A percentile compares a stretch with the other conserved stretches of the same genome.
These are phyloP conservation scores for Candida lessepsii DNA, from an alignment of 805 yeast genomes.

Conservation along the genomic window DNA sequence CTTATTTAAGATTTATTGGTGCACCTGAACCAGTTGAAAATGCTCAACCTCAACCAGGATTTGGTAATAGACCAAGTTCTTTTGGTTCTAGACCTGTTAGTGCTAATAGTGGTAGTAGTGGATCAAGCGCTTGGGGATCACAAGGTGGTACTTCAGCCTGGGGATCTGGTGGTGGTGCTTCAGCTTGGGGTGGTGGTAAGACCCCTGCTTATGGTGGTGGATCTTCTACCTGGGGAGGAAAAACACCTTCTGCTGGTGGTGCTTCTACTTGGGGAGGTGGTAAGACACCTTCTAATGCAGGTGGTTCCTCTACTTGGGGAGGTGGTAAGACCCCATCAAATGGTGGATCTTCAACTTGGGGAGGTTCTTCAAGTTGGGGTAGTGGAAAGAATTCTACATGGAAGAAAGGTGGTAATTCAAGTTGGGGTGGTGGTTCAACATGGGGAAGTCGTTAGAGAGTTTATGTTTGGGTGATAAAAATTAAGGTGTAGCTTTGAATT, in stretches of 20 bases:
- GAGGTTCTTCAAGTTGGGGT: constrained; percentile 13
- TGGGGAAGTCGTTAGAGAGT: constrained; percentile 26
- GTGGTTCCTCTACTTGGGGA: constrained; percentile 53
- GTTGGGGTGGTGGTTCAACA: constrained; percentile 52
- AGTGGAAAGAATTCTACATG: constrained; percentile 15
- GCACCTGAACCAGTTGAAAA: constrained; percentile 23
- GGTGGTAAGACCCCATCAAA: constrained; percentile 16
- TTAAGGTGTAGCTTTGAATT: too few relatives aligned
- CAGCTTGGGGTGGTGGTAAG: constrained; percentile 48
- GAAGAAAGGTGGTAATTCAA: constrained; percentile 44
- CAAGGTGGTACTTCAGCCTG: constrained; percentile 53
- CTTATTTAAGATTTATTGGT: constrained; percentile 77
- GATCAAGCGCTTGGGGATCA: constrained; percentile 16
- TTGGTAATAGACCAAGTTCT: constrained; percentile 12
- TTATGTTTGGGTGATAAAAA: too few relatives aligned
- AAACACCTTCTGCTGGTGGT: constrained; percentile 35
- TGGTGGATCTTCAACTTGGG: constrained; percentile 28
- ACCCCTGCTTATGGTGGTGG: constrained; percentile 37
- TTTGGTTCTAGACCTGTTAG: constrained; percentile 17
- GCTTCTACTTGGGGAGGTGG: constrained; percentile 49
- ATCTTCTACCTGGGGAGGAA: constrained; percentile 49
- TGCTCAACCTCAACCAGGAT: constrained; percentile 13
- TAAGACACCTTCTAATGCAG: constrained; percentile 19
- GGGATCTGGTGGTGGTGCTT: constrained; percentile 47
- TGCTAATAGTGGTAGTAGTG: constrained; percentile 11